Percentiles rank a stretch among this genome's conserved stretches.
Evolutionary conservation across 2,329 filamentous ascomycete genomes (phyloP).

Genomic region (Lasiodiplodia hormozganensis): DNA sequence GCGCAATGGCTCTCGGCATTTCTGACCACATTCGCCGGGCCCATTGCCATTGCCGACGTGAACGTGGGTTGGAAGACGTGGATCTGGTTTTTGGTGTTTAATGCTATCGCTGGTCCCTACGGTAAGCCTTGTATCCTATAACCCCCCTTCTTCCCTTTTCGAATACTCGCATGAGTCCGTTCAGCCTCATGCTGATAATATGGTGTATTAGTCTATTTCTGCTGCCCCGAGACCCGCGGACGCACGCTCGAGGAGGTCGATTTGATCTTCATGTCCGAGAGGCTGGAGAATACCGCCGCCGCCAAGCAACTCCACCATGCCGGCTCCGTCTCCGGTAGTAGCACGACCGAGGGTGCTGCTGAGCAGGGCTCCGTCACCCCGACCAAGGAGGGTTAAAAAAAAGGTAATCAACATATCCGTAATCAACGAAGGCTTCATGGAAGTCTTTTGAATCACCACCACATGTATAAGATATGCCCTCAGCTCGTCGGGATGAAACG

Average conservation of each 20-base stretch:
- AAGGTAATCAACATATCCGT: neutral
- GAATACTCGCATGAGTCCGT: neutral
- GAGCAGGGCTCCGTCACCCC: neutral
- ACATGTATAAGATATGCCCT: neutral
- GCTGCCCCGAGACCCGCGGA: conserved; percentile 38
- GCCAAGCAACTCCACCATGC: conserved; percentile 28
- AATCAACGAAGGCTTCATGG: neutral
- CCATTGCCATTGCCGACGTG: conserved; percentile 39
- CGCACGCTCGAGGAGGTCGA: conserved; percentile 41
- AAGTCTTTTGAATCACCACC: neutral
- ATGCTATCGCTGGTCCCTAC: conserved; percentile 42
- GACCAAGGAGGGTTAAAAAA: conserved; percentile 15
- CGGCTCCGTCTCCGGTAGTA: conserved; percentile 4
- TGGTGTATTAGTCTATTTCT: conserved; percentile 36
- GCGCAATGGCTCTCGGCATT: conserved; percentile 47
- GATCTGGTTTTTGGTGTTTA: conserved; percentile 44
- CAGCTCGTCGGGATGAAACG: too few species aligned
- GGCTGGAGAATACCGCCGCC: conserved; percentile 20
- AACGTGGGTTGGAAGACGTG: conserved; percentile 45
- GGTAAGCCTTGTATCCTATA: conserved; percentile 21
- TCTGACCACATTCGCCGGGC: conserved; percentile 46
- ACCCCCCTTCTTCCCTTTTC: neutral
- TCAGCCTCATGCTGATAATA: neutral
- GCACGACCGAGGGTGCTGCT: neutral
- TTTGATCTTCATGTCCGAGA: conserved; percentile 28